These are phyloP conservation scores for Blakeslea trispora DNA, from an alignment of 371 early-diverging fungal genomes.

Conservation along the genomic window DNA sequence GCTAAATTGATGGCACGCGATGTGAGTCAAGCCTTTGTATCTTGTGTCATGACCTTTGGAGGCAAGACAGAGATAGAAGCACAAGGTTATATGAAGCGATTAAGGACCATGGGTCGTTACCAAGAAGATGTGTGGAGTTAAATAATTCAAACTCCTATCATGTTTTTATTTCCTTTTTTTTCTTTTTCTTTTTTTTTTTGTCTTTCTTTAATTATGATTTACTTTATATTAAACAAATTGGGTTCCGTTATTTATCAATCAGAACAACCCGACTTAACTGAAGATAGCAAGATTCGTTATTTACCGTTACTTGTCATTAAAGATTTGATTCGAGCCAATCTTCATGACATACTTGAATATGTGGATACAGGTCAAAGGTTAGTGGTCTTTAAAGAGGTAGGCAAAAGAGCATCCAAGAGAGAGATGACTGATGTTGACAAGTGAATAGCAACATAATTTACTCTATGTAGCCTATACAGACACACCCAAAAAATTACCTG, in stretches of 20 bases:
- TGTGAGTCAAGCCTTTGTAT: conserved; percentile 69
- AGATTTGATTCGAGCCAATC: conserved; percentile 45
- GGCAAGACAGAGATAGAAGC: conserved; percentile 72
- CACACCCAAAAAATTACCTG: conserved; percentile 21
- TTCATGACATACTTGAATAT: conserved; percentile 44
- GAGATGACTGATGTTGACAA: too few relatives aligned
- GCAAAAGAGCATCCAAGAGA: not conserved
- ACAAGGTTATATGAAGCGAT: conserved; percentile 75
- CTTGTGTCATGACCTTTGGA: conserved; percentile 71
- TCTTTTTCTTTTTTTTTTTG: conserved; percentile 11
- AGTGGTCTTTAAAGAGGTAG: conserved; percentile 49
- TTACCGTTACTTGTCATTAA: conserved; percentile 48
- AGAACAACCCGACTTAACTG: conserved; percentile 14
- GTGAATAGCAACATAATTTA: conserved; percentile 30
- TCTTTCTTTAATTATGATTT: conserved; percentile 33
- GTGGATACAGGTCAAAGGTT: conserved; percentile 33
- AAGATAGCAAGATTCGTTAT: conserved; percentile 39
- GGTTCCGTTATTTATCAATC: conserved; percentile 46
- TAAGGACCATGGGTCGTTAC: conserved; percentile 82
- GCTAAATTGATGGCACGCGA: conserved; percentile 96
- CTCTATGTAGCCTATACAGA: conserved; percentile 39
- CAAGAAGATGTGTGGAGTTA: conserved; percentile 96
- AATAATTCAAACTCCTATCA: conserved; percentile 5
- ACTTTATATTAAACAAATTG: conserved; percentile 44
- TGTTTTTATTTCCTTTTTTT: too few relatives aligned